Evolutionary conservation across 495 filamentous ascomycete species (phyloP).

Genomic region (Penicillium dipodomyicola): DNA sequence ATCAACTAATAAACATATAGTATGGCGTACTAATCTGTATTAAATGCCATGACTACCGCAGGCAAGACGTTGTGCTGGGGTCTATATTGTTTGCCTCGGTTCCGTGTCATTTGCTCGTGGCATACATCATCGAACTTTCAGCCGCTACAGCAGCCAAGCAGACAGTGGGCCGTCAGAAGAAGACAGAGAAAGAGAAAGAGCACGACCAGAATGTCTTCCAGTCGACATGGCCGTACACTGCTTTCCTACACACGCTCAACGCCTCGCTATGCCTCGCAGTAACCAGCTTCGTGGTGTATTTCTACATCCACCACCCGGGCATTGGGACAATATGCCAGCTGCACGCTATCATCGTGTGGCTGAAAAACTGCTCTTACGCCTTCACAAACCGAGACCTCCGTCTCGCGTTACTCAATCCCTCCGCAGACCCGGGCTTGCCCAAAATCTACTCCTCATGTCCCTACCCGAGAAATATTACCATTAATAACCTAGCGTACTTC

Average conservation of each 20-base stretch:
- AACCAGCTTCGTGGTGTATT: constrained; percentile 84
- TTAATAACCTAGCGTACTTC: constrained; percentile 84
- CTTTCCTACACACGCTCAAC: constrained; percentile 76
- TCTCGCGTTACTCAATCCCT: constrained; percentile 74
- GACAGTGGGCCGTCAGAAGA: constrained; percentile 61
- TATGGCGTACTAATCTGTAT: constrained; percentile 94
- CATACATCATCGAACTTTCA: constrained; percentile 79
- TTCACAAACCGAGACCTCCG: constrained; percentile 95
- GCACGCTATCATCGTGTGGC: constrained; percentile 92
- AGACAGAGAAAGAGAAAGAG: constrained; percentile 55
- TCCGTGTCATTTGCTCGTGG: constrained; percentile 83
- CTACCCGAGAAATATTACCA: constrained; percentile 86
- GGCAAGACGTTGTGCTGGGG: constrained; percentile 72
- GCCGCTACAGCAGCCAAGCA: constrained; percentile 73
- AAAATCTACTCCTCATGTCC: constrained; percentile 78
- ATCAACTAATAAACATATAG: constrained; percentile 39
- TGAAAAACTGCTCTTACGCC: constrained; percentile 94
- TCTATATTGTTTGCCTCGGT: constrained; percentile 76
- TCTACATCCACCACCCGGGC: constrained; percentile 83
- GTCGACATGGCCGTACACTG: constrained; percentile 73
- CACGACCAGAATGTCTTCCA: constrained; percentile 53
- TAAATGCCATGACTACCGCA: constrained; percentile 82
- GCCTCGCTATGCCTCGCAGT: constrained; percentile 74
- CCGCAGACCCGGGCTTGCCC: constrained; percentile 59
- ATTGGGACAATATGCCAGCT: constrained; percentile 89